A percentile compares a stretch with the other conserved stretches of the same genome.
Evolutionary conservation across 805 yeast genomes (phyloP).

Genomic region (Zygosaccharomyces bailii): DNA sequence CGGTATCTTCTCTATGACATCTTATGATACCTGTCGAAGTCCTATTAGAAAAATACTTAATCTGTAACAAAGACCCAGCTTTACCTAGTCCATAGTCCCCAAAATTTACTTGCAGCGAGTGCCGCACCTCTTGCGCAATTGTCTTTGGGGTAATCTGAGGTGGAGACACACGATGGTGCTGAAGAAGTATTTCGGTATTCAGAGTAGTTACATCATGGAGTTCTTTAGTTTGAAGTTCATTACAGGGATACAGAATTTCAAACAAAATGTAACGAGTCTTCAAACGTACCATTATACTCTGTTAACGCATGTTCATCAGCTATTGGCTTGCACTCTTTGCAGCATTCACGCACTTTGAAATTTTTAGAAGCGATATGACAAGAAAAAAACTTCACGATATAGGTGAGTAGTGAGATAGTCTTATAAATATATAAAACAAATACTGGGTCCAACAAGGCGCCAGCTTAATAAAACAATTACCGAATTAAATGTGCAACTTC

Average conservation of each 20-base stretch:
- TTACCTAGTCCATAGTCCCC: conserved; percentile 79
- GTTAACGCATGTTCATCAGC: not conserved
- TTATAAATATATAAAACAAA: conserved; percentile 3
- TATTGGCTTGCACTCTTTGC: no score
- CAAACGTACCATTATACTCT: conserved; percentile 68
- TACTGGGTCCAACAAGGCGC: not conserved
- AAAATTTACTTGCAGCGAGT: conserved; percentile 56
- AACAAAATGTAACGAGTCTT: conserved; percentile 82
- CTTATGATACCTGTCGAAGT: conserved; percentile 85
- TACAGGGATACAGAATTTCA: conserved; percentile 67
- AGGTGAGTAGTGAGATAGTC: not conserved
- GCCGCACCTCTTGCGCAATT: conserved; percentile 52
- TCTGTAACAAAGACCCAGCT: conserved; percentile 53
- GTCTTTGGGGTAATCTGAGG: conserved; percentile 45
- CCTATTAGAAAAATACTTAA: conserved; percentile 76
- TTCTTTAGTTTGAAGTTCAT: conserved; percentile 13
- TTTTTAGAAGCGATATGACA: no score
- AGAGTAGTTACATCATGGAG: not conserved
- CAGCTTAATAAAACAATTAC: not conserved
- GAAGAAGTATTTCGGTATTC: conserved; percentile 33
- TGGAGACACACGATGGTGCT: conserved; percentile 52
- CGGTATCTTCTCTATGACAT: conserved; percentile 62
- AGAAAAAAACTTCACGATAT: no score
- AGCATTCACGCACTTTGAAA: no score
- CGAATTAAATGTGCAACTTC: conserved; percentile 42